Base-by-base conservation (phyloP, 2,329 filamentous ascomycete genomes). In the Clonostachys sp. region DNA sequence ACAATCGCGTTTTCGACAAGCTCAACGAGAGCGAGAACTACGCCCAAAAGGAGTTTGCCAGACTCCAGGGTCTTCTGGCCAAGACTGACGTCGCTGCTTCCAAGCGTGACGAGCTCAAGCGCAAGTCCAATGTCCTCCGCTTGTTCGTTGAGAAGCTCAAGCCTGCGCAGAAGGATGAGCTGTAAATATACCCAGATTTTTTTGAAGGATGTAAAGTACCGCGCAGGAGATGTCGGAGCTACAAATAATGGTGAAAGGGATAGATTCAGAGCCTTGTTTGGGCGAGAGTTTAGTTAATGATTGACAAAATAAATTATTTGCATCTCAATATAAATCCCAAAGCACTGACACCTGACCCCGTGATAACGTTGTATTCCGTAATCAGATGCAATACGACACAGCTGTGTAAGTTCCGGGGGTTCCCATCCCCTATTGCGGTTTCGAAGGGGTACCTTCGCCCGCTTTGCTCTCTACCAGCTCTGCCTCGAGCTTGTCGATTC, bases 1-100 rank as follows among this genome's bases (percentile, higher is more conserved):
- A 99, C 68, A 77, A 94, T 65, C 89, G 89, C 65, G 91, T 95
- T 47, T 87, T 94, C 51, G 82, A 89, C 65, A 97, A 96, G 83
- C 73, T 94, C 53, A 77, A 74, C 63, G 77, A 85, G 67, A 95
- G 87, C 71, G 77, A 87, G 51, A 85, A 76, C 45, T 96, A 89
- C 62, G 89, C 84, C 44, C 73, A 81, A 63, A 97, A 96, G 83
- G 92, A 97, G 77, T 75, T 91, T 53, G 78, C 83, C 51, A 82
- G 92, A 53, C 77, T 97, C 52, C 80, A 89, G 58, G 83, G 86
- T 56, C 80, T 97, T 56, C 73, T 96, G 53, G 79, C 81, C 70
- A 96, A 95, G 82, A 90, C 91, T 53, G 89, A 89, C 51, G 77
- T 96, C 44, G 87, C 88, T 6, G 84, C 84, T 24, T 77, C 87